Conservation (phyloP, 192 early-diverging fungal species). For the Funneliformis mosseae region DNA sequence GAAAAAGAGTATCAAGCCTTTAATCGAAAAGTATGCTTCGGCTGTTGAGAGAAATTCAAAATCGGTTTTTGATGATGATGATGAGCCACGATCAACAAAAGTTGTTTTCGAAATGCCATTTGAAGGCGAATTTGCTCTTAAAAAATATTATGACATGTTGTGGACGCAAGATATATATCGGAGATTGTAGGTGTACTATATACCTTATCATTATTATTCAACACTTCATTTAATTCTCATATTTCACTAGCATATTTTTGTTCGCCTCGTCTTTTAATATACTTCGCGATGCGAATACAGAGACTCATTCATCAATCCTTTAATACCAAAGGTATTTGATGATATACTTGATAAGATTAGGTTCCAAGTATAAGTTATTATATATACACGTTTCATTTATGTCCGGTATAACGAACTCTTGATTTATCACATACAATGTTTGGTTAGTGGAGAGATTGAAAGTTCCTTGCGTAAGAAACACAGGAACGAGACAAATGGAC, state of each 20-base stretch:
- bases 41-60: conserved; percentile 14
- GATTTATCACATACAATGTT: conserved; percentile 24
- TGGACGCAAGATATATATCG: conserved; percentile 24
- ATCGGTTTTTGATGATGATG: conserved; percentile 28
- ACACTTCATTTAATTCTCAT: conserved; percentile 2
- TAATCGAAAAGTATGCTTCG: conserved; percentile 24
- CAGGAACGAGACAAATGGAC: conserved; percentile 11
- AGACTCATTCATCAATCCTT: conserved; percentile 27
- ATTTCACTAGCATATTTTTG: conserved; percentile 29
- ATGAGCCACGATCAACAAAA: conserved; percentile 22
- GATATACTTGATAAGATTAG: conserved; percentile 23
- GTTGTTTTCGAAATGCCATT: conserved; percentile 22
- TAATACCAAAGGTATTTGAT: conserved; percentile 26
- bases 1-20: conserved; percentile 24
- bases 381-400: conserved; percentile 1
- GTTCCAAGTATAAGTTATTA: conserved; percentile 29
- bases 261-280: conserved; percentile 22
- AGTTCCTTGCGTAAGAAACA: conserved; percentile 13
- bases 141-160: conserved; percentile 32
- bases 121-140: conserved; percentile 17
- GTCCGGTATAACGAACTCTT: conserved; percentile 16
- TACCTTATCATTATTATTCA: neutral
- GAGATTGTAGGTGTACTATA: conserved; percentile 23
- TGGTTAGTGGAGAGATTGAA: conserved; percentile 23
- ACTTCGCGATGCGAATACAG: conserved; percentile 29